Base-by-base conservation (phyloP, 106 monocot genomes). In the Dioscorea alata region DNA sequence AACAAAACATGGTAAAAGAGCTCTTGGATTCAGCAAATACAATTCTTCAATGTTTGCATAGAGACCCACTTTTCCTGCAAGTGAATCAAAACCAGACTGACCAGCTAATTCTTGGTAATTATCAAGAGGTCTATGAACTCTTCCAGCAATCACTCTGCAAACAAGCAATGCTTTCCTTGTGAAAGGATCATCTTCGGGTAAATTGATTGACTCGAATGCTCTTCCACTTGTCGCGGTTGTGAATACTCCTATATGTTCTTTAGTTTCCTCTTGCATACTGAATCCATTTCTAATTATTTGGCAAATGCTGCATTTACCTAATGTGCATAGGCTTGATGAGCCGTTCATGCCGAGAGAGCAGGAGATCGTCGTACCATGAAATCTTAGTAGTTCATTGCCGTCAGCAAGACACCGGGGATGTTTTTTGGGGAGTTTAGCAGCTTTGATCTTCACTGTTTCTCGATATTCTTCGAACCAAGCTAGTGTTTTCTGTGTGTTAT, bases 331-430 rank as follows among this genome's bases (percentile, higher is more conserved):
- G 80, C 76, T 81, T 1, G 86, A 86, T 6, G 82, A 83, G 59
- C 88, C 82, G 33, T 76, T 78, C 60, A 56, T 76, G 70, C 91
- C 96, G 18, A 97, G 80, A 4, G 79, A 76, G 67, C 96, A 97
- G 13, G 84, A 64, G 18, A 97, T 64, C 2, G 89, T 89, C 10
- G 96, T 82, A 58, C 92, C 92, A 50, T 92, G 64, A 80, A 97
- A 97, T 19, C 96, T 76, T 25, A 97, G 67, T n/a, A 97, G 75
- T 67, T 97, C 96, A 50, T 97, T 97, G 60, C 96, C 96, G 23
- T 97, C 96, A 1, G 92, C 96, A 8, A 97, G 79, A 66, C 96
- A 97, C 9, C 96, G 86, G 14, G 96, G 96, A 57, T 97, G 96
- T 71, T 92, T 97, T 82, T 97, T 97, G 4, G 84, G 66, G 63